Evolutionary conservation across 1,139 yeast genomes (phyloP).

Genomic region (Eremothecium gossypii): DNA sequence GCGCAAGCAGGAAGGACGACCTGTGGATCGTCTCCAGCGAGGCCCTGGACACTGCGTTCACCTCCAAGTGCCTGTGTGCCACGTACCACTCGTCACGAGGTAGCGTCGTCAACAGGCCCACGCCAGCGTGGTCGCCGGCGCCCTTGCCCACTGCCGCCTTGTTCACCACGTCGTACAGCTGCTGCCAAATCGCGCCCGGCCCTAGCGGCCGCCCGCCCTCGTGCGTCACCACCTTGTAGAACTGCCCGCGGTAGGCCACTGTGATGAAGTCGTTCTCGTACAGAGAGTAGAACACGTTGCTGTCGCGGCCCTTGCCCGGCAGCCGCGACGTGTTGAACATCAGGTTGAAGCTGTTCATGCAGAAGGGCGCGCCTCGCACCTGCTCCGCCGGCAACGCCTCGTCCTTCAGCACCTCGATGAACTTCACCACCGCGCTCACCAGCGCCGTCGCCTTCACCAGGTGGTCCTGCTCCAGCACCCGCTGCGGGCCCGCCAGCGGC

Average conservation of each 20-base stretch:
- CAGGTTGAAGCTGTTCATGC: conserved; percentile 87
- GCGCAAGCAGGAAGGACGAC: conserved; percentile 70
- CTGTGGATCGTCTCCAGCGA: conserved; percentile 65
- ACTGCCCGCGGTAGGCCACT: conserved; percentile 68
- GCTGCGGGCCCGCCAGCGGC: conserved; percentile 43
- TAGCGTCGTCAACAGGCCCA: conserved; percentile 76
- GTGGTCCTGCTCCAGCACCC: conserved; percentile 55
- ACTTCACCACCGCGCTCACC: conserved; percentile 46
- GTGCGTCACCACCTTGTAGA: conserved; percentile 72
- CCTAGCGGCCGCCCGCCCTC: conserved; percentile 46
- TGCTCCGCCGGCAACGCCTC: conserved; percentile 67
- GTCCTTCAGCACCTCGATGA: conserved; percentile 45
- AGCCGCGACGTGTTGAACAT: conserved; percentile 88
- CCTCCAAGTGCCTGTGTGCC: conserved; percentile 48
- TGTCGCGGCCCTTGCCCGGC: conserved; percentile 54
- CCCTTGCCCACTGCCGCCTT: conserved; percentile 30
- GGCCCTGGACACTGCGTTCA: conserved; percentile 46
- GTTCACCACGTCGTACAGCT: conserved; percentile 48
- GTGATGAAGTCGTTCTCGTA: conserved; percentile 60
- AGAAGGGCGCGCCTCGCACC: conserved; percentile 71
- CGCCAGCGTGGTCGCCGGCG: conserved; percentile 35
- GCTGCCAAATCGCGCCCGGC: conserved; percentile 56
- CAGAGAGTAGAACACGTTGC: conserved; percentile 42
- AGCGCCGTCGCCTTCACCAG: conserved; percentile 65
- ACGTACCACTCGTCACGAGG: conserved; percentile 78